A percentile compares a stretch with the other conserved stretches of the same genome.
These are phyloP conservation scores for Theobroma grandiflorum DNA, from an alignment of 441 rosid species.

Conservation along the genomic window DNA sequence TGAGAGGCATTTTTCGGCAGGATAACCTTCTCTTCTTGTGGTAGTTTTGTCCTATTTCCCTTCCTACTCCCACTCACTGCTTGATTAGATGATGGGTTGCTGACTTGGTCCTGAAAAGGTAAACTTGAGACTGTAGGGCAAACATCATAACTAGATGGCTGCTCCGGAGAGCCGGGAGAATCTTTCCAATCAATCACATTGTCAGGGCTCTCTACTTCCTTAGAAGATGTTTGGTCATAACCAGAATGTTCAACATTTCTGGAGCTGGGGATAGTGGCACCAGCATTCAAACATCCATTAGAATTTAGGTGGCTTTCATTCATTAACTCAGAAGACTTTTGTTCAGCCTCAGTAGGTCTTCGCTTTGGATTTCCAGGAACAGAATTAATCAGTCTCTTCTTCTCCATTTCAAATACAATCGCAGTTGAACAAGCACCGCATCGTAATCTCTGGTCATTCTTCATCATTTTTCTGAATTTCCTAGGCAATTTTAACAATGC, in stretches of 20 bases:
- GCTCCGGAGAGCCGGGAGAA: constrained; percentile 22
- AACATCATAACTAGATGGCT: constrained; percentile 15
- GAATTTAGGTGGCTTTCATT: constrained; percentile 25
- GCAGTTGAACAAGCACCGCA: constrained; percentile 49
- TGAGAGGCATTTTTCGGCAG: constrained; percentile 22
- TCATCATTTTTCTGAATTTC: constrained; percentile 24
- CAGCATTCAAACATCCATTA: constrained; percentile 23
- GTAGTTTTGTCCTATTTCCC: constrained; percentile 37
- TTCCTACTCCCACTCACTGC: constrained; percentile 28
- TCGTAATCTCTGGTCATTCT: constrained; percentile 39
- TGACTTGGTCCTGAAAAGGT: constrained; percentile 33
- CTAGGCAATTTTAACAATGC: constrained; percentile 47
- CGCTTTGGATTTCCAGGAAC: constrained; percentile 30
- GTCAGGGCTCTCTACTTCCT: constrained; percentile 36
- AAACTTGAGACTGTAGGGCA: constrained; percentile 33
- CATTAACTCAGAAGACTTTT: constrained; percentile 27
- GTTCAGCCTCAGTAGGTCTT: constrained; percentile 24
- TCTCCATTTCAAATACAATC: constrained; percentile 25
- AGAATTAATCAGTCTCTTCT: constrained; percentile 37
- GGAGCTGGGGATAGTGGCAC: constrained; percentile 19
- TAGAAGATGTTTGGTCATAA: constrained; percentile 21
- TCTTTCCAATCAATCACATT: constrained; percentile 28
- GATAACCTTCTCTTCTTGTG: constrained; percentile 37
- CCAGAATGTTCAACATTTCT: constrained; percentile 40
- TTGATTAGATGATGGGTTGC: constrained; percentile 29